phyloP scores from a whole-genome alignment of 257 asterid genomes.

The Plantago major region DNA sequence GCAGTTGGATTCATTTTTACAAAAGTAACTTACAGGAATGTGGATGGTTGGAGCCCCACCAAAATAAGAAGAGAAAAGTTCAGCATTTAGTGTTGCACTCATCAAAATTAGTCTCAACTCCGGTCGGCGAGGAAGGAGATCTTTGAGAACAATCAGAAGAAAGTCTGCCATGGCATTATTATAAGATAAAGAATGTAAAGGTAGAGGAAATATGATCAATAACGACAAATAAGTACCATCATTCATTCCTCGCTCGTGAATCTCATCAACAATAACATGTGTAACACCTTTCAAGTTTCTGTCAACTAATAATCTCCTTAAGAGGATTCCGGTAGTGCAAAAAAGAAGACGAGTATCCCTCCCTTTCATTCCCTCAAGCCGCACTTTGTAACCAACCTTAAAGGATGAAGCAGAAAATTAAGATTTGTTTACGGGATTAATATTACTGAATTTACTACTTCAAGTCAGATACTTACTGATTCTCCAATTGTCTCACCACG shows the following conservation, averaged over 20 bases:
- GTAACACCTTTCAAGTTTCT: slow-evolving; percentile 78
- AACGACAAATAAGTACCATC: slow-evolving; percentile 48
- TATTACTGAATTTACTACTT: background rate
- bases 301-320: slow-evolving; percentile 82
- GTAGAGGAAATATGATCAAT: slow-evolving; percentile 10
- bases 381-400: slow-evolving; percentile 92
- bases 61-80: slow-evolving; percentile 83
- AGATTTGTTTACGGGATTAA: slow-evolving; percentile 10
- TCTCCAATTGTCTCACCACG: slow-evolving; percentile 91
- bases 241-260: slow-evolving; percentile 98
- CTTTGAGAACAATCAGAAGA: slow-evolving; percentile 85
- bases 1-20: too few species aligned
- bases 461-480: slow-evolving; percentile 51
- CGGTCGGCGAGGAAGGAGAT: slow-evolving; percentile 86
- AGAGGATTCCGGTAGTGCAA: slow-evolving; percentile 83
- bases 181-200: slow-evolving; percentile 22
- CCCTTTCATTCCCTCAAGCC: slow-evolving; percentile 94
- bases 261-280: slow-evolving; percentile 88
- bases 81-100: slow-evolving; percentile 95
- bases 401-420: slow-evolving; percentile 18
- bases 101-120: slow-evolving; percentile 75
- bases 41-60: slow-evolving; percentile 82
- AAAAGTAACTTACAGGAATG: slow-evolving; percentile 60
- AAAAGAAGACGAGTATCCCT: slow-evolving; percentile 89
- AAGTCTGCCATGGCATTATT: slow-evolving; percentile 60